Conservation (phyloP, 2,329 filamentous ascomycete genomes). For the Xylaria sp. region DNA sequence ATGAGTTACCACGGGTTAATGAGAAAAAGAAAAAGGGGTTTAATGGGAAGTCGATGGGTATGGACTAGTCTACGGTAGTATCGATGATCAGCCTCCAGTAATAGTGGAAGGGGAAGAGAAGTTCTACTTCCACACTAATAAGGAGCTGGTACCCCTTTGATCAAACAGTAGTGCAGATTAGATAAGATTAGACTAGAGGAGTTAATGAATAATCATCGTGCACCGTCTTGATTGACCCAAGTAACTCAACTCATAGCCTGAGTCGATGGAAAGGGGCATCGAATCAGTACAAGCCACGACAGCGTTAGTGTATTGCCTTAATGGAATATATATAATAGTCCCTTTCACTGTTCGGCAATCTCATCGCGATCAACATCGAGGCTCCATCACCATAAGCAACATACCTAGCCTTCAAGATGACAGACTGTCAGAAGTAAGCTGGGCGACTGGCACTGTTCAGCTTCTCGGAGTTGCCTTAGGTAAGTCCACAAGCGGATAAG, state of each 20-base stretch:
- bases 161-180: neutral
- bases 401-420: neutral
- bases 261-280: neutral
- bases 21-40: neutral
- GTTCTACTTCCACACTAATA: slow-evolving; percentile 18
- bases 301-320: neutral
- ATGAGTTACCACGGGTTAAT: slow-evolving; percentile 11
- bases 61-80: neutral
- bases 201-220: slow-evolving; percentile 23
- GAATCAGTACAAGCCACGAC: neutral
- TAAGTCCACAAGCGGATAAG: neutral
- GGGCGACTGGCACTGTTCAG: no score
- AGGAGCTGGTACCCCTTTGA: neutral
- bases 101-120: slow-evolving; percentile 19
- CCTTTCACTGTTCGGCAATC: neutral
- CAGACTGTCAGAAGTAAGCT: no score
- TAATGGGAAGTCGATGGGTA: neutral
- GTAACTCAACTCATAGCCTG: neutral
- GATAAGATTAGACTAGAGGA: neutral
- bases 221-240: neutral
- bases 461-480: no score
- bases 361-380: neutral
- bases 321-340: neutral
- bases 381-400: neutral
- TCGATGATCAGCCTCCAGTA: slow-evolving; percentile 10